These are phyloP conservation scores for Beauveria scarabaeidicola DNA, from an alignment of 2,329 filamentous ascomycete genomes.

Conservation along the genomic window DNA sequence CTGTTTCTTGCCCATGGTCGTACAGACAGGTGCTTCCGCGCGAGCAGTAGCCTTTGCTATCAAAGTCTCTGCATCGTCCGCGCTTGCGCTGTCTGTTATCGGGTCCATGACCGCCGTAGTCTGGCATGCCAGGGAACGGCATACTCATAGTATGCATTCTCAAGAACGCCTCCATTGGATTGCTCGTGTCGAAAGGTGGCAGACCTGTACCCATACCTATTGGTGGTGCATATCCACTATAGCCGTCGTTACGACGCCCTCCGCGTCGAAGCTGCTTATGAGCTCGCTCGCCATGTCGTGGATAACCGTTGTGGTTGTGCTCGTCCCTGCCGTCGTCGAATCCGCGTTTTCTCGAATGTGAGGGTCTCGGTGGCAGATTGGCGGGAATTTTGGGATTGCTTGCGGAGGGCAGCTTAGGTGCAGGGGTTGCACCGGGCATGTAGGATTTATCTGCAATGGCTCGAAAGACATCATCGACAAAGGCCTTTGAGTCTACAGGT, in stretches of 20 bases:
- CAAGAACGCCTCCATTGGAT: slow-evolving; percentile 53
- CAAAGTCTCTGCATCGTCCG: slow-evolving; percentile 59
- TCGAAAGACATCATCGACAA: slow-evolving; percentile 64
- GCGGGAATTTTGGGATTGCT: slow-evolving; percentile 5
- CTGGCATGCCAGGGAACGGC: slow-evolving; percentile 31
- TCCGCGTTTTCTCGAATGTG: slow-evolving; percentile 26
- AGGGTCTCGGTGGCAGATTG: slow-evolving; percentile 14
- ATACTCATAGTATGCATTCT: slow-evolving; percentile 52
- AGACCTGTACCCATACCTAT: slow-evolving; percentile 17
- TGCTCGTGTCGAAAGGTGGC: slow-evolving; percentile 47
- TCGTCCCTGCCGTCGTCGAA: slow-evolving; percentile 22
- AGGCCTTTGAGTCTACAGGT: slow-evolving; percentile 33
- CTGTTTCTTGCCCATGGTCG: slow-evolving; percentile 54
- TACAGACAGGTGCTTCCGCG: slow-evolving; percentile 59
- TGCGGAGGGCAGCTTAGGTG: slow-evolving; percentile 21
- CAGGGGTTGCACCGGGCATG: slow-evolving; percentile 43
- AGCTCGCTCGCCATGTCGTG: slow-evolving; percentile 31
- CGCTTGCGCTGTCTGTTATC: slow-evolving; percentile 27
- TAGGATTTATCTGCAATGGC: slow-evolving; percentile 56
- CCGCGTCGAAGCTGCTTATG: slow-evolving; percentile 55
- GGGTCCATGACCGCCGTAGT: slow-evolving; percentile 24
- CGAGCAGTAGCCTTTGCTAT: slow-evolving; percentile 63
- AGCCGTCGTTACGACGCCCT: slow-evolving; percentile 25
- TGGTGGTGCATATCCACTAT: slow-evolving; percentile 8
- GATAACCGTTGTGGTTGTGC: slow-evolving; percentile 15